Evolutionary conservation across 495 filamentous ascomycete genomes (phyloP).

Genomic region (Clohesyomyces aquaticus): DNA sequence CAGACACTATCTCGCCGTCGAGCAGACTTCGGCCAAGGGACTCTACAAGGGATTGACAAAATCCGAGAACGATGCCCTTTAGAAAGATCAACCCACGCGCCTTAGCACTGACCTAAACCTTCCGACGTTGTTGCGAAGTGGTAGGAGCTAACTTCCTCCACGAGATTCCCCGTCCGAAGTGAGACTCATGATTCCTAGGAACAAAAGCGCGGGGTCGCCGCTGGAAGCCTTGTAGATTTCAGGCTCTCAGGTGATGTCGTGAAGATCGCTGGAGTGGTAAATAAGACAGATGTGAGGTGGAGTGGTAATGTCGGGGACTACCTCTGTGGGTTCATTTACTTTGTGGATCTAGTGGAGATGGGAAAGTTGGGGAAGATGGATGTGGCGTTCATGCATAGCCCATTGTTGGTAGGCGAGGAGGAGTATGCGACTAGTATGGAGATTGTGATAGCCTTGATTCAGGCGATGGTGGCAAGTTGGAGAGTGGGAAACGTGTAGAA

Average conservation of each 20-base stretch:
- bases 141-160: slow-evolving; percentile 6
- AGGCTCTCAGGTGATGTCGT: neutral
- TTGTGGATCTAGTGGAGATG: slow-evolving; percentile 32
- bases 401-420: slow-evolving; percentile 15
- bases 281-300: slow-evolving; percentile 36
- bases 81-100: slow-evolving; percentile 32
- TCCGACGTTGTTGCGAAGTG: slow-evolving; percentile 24
- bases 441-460: slow-evolving; percentile 11
- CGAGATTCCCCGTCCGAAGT: slow-evolving; percentile 4
- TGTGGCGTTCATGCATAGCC: slow-evolving; percentile 33
- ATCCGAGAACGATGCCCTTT: slow-evolving; percentile 35
- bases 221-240: neutral
- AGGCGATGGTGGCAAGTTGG: slow-evolving; percentile 24
- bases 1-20: slow-evolving; percentile 40
- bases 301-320: slow-evolving; percentile 44
- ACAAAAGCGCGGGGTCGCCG: neutral
- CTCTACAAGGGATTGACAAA: slow-evolving; percentile 40
- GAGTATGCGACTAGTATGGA: slow-evolving; percentile 17
- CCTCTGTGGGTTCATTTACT: slow-evolving; percentile 45
- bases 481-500: neutral
- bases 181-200: too few relatives aligned
- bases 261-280: too few relatives aligned
- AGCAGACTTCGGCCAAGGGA: slow-evolving; percentile 32
- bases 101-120: slow-evolving; percentile 34
- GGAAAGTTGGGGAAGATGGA: slow-evolving; percentile 15